Evolutionary conservation across 257 asterid species (phyloP), one percentile per base, ranked within the genome.

Genomic region (Scutellaria baicalensis): DNA sequence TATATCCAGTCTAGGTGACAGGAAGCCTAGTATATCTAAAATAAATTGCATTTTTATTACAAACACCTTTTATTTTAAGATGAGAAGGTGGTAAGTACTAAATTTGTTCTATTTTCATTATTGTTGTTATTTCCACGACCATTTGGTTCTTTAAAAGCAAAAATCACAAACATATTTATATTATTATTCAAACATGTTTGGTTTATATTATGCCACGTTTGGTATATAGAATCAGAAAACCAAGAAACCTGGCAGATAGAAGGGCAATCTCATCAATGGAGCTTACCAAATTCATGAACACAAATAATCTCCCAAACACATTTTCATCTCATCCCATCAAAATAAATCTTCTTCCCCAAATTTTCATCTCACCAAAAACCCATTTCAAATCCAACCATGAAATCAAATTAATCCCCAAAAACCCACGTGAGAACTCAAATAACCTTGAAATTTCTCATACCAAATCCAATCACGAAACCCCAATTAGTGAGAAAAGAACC

Each of bases 1-100:
- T 63, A 59, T 77, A 62, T 74, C 73, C 90, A 93, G 98, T 80
- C 75, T 93, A 78, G 96, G 98, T 73, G 98, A 93, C 78, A 80
- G 97, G 64, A 88, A 90, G 83, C 97, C 98, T 47, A n/a, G n/a
- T n/a, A n/a, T n/a, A n/a, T n/a, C n/a, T n/a, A n/a, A n/a, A n/a
- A n/a, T n/a, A n/a, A n/a, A n/a, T n/a, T n/a, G n/a, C n/a, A n/a
- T n/a, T n/a, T n/a, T n/a, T n/a, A n/a, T n/a, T n/a, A n/a, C n/a
- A n/a, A n/a, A n/a, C n/a, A n/a, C n/a, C n/a, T n/a, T n/a, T n/a
- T n/a, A n/a, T n/a, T n/a, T n/a, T n/a, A n/a, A n/a, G n/a, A n/a
- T n/a, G n/a, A n/a, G n/a, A n/a, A n/a, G n/a, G n/a, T n/a, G n/a
- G n/a, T n/a, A n/a, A n/a, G n/a, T n/a, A n/a, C n/a, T n/a, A n/a